Conservation (phyloP, 2,329 filamentous ascomycete species). For the Beauveria varroae region DNA sequence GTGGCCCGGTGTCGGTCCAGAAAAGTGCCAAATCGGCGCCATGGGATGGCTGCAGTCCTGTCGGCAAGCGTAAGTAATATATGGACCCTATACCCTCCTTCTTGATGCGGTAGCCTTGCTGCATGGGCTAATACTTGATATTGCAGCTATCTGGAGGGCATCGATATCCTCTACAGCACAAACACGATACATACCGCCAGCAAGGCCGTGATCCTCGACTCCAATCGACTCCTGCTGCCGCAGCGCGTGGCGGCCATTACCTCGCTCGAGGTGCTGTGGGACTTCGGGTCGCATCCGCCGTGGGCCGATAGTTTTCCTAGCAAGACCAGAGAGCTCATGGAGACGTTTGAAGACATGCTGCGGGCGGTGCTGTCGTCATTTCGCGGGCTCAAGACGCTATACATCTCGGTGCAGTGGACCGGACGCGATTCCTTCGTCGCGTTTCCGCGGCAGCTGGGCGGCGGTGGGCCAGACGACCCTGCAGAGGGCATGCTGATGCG, state of each 20-base stretch:
- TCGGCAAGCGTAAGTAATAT: conserved; percentile 20
- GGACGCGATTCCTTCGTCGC: background rate
- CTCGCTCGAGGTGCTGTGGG: conserved; percentile 20
- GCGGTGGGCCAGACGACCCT: background rate
- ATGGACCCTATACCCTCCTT: background rate
- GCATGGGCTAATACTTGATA: background rate
- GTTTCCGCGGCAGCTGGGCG: background rate
- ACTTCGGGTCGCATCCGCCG: conserved; percentile 13
- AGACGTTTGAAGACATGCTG: conserved; percentile 15
- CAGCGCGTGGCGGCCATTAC: conserved; percentile 17
- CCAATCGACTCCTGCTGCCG: conserved; percentile 16
- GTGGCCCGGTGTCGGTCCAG: conserved; percentile 16
- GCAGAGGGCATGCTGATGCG: conserved; percentile 7
- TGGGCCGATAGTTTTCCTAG: conserved; percentile 11
- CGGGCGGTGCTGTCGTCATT: conserved; percentile 14
- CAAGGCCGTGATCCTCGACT: conserved; percentile 15
- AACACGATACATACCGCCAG: conserved; percentile 21
- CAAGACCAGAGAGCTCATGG: conserved; percentile 1
- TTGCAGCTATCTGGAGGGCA: conserved; percentile 21
- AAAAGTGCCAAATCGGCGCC: conserved; percentile 19
- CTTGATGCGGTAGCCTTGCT: background rate
- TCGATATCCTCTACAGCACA: conserved; percentile 22
- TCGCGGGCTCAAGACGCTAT: conserved; percentile 11
- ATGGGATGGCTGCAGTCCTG: conserved; percentile 26
- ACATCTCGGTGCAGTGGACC: conserved; percentile 16